Evolutionary conservation across 768 basidiomycete genomes (phyloP).

Genomic region (Mycena sanguinolenta): DNA sequence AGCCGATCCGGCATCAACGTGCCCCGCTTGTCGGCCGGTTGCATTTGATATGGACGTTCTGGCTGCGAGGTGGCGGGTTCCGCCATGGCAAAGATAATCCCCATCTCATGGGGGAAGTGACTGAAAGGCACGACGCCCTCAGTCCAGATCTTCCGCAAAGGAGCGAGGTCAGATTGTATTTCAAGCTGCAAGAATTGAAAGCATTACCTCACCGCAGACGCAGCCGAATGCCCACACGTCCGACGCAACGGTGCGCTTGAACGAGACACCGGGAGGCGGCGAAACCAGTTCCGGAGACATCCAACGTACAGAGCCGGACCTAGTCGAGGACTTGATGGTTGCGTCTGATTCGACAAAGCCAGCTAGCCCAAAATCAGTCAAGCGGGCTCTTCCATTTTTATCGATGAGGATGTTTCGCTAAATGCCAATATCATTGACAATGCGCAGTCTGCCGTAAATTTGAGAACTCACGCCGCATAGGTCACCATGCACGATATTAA

Average conservation of each 20-base stretch:
- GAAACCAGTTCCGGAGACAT: background rate
- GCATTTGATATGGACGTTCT: background rate
- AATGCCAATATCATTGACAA: background rate
- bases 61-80: background rate
- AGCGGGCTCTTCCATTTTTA: background rate
- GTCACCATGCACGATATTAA: background rate
- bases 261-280: background rate
- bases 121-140: background rate
- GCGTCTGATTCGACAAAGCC: background rate
- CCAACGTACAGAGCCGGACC: background rate
- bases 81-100: background rate
- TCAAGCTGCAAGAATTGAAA: background rate
- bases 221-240: background rate
- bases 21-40: background rate
- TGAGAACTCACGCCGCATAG: background rate
- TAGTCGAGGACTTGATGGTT: background rate
- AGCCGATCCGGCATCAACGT: background rate
- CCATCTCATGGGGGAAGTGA: background rate
- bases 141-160: background rate
- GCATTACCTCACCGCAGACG: background rate
- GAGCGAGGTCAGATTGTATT: background rate
- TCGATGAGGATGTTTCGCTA: background rate
- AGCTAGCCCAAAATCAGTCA: slow-evolving; percentile 1
- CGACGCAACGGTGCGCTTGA: background rate
- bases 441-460: too few relatives aligned